Evolutionary conservation across 805 yeast genomes (phyloP), one percentile per base, ranked within the genome.

Genomic region (Pichia insulana): DNA sequence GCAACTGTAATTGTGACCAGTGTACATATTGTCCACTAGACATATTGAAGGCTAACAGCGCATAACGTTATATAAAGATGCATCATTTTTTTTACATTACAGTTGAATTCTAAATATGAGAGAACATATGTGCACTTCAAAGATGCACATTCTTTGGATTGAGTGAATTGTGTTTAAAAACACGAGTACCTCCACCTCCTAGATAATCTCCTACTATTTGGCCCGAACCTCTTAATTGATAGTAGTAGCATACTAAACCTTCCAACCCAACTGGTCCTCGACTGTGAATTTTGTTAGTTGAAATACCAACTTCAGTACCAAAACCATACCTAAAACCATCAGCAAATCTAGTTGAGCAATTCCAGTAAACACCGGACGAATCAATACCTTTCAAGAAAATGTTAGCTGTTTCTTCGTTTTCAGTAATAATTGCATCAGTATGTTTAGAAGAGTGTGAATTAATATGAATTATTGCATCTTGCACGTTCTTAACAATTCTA

Each of bases 191-290:
- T 31, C 97, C 97, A 17, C 88, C 95, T 20, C 97, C 97, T 20
- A 79, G 69, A 58, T 92, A 94, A 55, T 87, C 96, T 38, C 87
- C 80, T 2, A 84, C 97, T 43, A 90, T 70, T 60, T 92, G 98
- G 4, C 99, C 99, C 51, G 77, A 69, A 34, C 99, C 99, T 63
- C 83, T 75, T 48, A 92, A 66, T 59, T 87, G 92, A 61, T 92
- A 92, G 64, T 92, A 97, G 63, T 92, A 92, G 53, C 94, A 85
- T 59, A 90, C 95, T 51, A 92, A 71, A 2, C 99, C 99, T 59
- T 92, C 99, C 27, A 92, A 71, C 2, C 99, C 99, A 28, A 92
- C 97, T 13, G 98, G 99, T 2, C 99, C 99, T 56, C 99, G 75
- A 9, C 98, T 96, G 60, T 92, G 99, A 48, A 92, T 87, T 62